phyloP scores from a whole-genome alignment of 306 rosid species.

The Castanospermum australe region DNA sequence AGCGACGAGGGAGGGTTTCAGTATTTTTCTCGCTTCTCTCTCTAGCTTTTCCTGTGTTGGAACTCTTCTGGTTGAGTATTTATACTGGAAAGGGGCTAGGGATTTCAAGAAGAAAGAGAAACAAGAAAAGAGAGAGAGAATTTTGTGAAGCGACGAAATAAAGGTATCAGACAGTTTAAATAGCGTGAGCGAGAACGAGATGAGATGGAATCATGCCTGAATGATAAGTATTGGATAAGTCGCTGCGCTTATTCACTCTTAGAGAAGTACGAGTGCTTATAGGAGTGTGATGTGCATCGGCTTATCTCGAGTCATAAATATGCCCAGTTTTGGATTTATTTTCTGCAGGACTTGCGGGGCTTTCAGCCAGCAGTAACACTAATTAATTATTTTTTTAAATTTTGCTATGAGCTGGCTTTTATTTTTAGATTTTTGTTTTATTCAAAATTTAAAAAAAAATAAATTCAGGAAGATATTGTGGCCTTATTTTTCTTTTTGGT shows the following conservation, averaged over 20 bases:
- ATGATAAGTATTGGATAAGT: slow-evolving; percentile 33
- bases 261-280: fast-evolving
- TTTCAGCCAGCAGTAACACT: slow-evolving; percentile 29
- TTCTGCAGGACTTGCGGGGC: slow-evolving; percentile 47
- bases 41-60: slow-evolving; percentile 49
- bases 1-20: slow-evolving; percentile 42
- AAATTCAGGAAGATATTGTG: not conserved
- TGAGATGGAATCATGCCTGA: slow-evolving; percentile 30
- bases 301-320: slow-evolving; percentile 45
- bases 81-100: slow-evolving; percentile 77
- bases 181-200: slow-evolving; percentile 66
- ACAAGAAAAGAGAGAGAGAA: slow-evolving; percentile 38
- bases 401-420: not conserved
- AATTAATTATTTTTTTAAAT: slow-evolving; percentile 24
- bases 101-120: slow-evolving; percentile 66
- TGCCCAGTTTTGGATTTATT: slow-evolving; percentile 44
- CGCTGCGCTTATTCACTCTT: fast-evolving
- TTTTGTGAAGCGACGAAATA: slow-evolving; percentile 65
- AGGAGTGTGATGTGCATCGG: fast-evolving
- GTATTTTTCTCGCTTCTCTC: slow-evolving; percentile 72
- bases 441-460: not conserved
- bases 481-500: too few species aligned
- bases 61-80: slow-evolving; percentile 64
- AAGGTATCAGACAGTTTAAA: slow-evolving; percentile 74
- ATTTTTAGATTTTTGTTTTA: not conserved